Base-by-base conservation (phyloP, 306 rosid genomes). In the Leucaena leucocephala region DNA sequence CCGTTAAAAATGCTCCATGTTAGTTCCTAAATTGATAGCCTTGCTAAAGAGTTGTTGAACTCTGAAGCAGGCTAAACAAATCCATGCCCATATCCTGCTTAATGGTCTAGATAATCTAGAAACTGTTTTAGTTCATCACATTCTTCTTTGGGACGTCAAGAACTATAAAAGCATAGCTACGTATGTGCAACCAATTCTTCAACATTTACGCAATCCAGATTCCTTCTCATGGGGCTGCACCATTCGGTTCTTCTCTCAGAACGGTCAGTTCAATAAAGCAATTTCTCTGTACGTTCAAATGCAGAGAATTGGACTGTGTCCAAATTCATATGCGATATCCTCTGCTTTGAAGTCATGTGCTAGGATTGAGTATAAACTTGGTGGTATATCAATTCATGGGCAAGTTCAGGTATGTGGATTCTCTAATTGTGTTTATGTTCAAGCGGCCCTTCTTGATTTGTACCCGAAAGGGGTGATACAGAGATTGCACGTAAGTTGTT, bases 271-370 rank as follows among this genome's bases (percentile, higher is more conserved):
- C 78, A 63, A 38, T 17, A 87, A 86, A 76, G 91, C 97, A 3
- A 55, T 93, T 61, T 86, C 89, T 67, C 86, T 86, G 38, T 89
- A 87, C 76, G 79, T 84, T 79, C 88, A 87, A 48, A 89, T 91
- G 91, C 90, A 82, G 58, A 85, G 86, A 67, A 76, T 85, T 34
- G 91, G 93, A 38, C 70, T 93, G 76, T 79, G 57, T 74, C 93
- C 96, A 12, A 81, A 49, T 76, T 88, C 90, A 10, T 82, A 84
- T 79, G 90, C 94, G 61, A 9, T 91, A 44, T 88, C 98, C 54
- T 89, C 98, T 43, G 87, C 91, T 49, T 76, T 93, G 34, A 91
- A 86, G 82, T 89, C 98, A n/a, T 93, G 90, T 74, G 88, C 88
- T 70, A 84, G 84, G 86, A 33, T 85, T 68, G 81, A 72, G 58